phyloP scores from a whole-genome alignment of 2,329 filamentous ascomycete species.

The Fusarium euwallaceae region DNA sequence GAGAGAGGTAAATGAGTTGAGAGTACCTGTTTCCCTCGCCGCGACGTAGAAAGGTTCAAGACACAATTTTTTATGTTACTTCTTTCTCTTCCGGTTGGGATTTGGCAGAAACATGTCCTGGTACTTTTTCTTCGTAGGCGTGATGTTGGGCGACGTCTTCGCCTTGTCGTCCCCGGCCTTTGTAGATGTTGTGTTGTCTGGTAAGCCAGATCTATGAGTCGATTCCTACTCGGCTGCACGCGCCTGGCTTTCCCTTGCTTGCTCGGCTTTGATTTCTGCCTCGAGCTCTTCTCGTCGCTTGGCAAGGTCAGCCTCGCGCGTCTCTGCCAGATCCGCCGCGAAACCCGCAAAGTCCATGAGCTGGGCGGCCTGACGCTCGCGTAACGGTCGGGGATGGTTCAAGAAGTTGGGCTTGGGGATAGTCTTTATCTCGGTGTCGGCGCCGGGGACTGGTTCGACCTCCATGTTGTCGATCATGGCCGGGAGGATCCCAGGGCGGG shows the following conservation, averaged over 20 bases:
- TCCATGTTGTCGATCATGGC: slow-evolving; percentile 51
- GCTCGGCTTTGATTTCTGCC: slow-evolving; percentile 41
- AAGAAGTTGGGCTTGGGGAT: slow-evolving; percentile 39
- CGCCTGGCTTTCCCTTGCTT: slow-evolving; percentile 26
- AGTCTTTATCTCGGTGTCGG: slow-evolving; percentile 18
- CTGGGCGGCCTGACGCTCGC: slow-evolving; percentile 39
- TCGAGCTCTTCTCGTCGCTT: slow-evolving; percentile 31
- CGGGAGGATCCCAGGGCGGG: slow-evolving; percentile 12
- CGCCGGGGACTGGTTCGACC: slow-evolving; percentile 16
- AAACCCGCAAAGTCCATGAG: slow-evolving; percentile 37
- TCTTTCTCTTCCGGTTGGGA: slow-evolving; percentile 20
- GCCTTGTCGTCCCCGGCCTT: neutral
- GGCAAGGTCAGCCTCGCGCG: slow-evolving; percentile 44
- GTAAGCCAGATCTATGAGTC: slow-evolving; percentile 12
- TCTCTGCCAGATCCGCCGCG: slow-evolving; percentile 37
- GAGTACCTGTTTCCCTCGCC: slow-evolving; percentile 44
- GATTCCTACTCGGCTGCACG: slow-evolving; percentile 35
- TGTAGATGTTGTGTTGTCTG: neutral
- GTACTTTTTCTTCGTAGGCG: neutral
- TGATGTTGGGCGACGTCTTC: neutral
- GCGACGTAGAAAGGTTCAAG: slow-evolving; percentile 34
- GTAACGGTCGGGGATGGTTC: slow-evolving; percentile 25
- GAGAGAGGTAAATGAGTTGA: slow-evolving; percentile 49
- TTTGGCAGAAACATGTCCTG: slow-evolving; percentile 37
- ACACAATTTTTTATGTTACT: slow-evolving; percentile 2